phyloP scores from a whole-genome alignment of 1,284 basidiomycete genomes.

The Bondarzewia mesenterica region DNA sequence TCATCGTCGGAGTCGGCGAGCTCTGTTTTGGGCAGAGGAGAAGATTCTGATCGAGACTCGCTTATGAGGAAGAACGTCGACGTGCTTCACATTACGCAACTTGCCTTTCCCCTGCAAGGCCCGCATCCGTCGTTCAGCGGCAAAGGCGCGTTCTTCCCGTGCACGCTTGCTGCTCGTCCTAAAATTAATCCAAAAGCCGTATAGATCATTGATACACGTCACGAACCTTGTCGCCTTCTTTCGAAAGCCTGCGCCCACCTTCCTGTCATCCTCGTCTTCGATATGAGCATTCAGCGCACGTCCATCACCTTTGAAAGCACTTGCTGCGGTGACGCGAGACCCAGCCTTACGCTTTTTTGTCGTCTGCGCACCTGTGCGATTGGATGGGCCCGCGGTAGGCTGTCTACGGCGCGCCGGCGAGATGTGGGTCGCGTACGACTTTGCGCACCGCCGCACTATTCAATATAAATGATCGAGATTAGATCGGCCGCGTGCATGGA shows the following conservation, averaged over 20 bases:
- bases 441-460: constrained; percentile 76
- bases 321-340: constrained; percentile 49
- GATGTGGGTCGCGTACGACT: constrained; percentile 41
- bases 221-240: constrained; percentile 61
- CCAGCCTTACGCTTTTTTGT: constrained; percentile 64
- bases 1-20: constrained; percentile 7
- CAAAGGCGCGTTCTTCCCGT: constrained; percentile 63
- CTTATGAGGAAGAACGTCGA: neutral
- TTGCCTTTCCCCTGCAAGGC: constrained; percentile 31
- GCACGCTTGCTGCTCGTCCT: constrained; percentile 58
- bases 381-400: constrained; percentile 33
- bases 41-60: neutral
- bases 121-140: constrained; percentile 54
- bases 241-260: constrained; percentile 49
- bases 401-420: constrained; percentile 34
- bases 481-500: constrained; percentile 2
- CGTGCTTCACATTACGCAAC: neutral
- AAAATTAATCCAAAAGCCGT: neutral
- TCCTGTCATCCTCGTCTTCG: constrained; percentile 31
- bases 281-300: constrained; percentile 37
- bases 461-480: neutral
- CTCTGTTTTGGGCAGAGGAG: neutral
- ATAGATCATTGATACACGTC: neutral
- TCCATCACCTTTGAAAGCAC: constrained; percentile 52
- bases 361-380: constrained; percentile 49